Evolutionary conservation across 441 rosid genomes (phyloP), one percentile per base, ranked within the genome.

Genomic region (Populus hybrid): DNA sequence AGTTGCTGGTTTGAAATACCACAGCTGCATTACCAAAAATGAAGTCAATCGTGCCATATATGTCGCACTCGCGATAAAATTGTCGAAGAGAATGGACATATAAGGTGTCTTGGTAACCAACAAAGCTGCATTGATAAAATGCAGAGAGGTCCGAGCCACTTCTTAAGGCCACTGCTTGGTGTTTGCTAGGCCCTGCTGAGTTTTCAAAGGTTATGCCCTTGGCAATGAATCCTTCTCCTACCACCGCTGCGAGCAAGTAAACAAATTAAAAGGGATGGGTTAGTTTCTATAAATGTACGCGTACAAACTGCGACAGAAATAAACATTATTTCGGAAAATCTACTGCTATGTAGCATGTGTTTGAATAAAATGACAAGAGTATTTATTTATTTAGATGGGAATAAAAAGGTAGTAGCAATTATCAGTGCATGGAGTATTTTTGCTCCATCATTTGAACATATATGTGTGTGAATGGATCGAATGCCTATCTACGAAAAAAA

Each of bases 11-110:
- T 46, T 90, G 97, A 63, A 94, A 81, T 10, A 90, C 90, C 1
- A 78, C 96, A 0, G 97, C 97, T 1, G 94, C 97, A 24, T 92
- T 92, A 7, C 98, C 97, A n/a, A 94, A 94, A 11, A 92, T 91
- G 87, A 89, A 94, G 75, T 94, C 98, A 6, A 92, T 75, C 0
- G 97, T 94, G 42, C 97, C 97, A 12, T 90, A 91, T 1, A 94
- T 77, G 50, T 92, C 95, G 18, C 98, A 91, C 19, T 91, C 90
- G 24, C 92, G 80, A 24, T 90, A 92, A 72, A 91, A 92, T 75
- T 90, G 97, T 38, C 97, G 80, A 14, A 86, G 78, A 3, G 97
- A 90, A 67, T 92, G 93, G 0, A 89, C 67, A 75, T 91, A 91
- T 59, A 92, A 79, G 3, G 97, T 92, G 90, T 94, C 97, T 69